Evolutionary conservation across 129 eudicot genomes (phyloP), one percentile per base, ranked within the genome.

Genomic region (Sambucus nigra): DNA sequence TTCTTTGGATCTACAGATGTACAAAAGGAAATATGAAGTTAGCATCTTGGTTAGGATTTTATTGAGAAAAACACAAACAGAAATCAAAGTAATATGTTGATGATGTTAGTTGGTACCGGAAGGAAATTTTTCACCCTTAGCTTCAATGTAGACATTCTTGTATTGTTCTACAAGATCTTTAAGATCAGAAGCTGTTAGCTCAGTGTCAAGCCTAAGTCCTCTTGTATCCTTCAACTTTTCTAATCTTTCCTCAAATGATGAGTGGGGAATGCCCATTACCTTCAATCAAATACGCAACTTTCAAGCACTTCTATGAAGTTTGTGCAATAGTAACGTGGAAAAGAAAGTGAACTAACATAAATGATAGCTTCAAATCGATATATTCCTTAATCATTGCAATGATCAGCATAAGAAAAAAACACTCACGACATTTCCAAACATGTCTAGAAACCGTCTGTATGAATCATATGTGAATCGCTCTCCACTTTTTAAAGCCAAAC

Each of bases 371-470:
- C 6, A 35, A 35, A 35, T 2, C n/a, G n/a, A n/a, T n/a, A n/a
- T n/a, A n/a, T n/a, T n/a, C n/a, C n/a, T n/a, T n/a, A 42, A 42
- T 13, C 4, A 42, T 2, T 42, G n/a, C 19, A 42, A 42, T 15
- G 18, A 10, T 7, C 20, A 10, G 26, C 17, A 18, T 59, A 7
- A 18, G 44, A 38, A 22, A 35, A 51, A 23, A 65, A 10, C 49
- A 77, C 99, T 77, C 71, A 86, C 99, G 4, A 92, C 99, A 61
- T 77, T 67, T 20, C 99, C 99, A 61, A 92, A 92, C 99, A 92
- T 92, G 80, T 92, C 99, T 38, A 92, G 65, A 62, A 92, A 92
- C 56, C 99, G 84, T 42, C 99, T 72, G 28, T 71, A 92, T 1
- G 99, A 92, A 65, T 92, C 99, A 57, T 92, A 86, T 0, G 99